phyloP scores from a whole-genome alignment of 2,329 filamentous ascomycete genomes.

The Pseudofabraea citricarpa region DNA sequence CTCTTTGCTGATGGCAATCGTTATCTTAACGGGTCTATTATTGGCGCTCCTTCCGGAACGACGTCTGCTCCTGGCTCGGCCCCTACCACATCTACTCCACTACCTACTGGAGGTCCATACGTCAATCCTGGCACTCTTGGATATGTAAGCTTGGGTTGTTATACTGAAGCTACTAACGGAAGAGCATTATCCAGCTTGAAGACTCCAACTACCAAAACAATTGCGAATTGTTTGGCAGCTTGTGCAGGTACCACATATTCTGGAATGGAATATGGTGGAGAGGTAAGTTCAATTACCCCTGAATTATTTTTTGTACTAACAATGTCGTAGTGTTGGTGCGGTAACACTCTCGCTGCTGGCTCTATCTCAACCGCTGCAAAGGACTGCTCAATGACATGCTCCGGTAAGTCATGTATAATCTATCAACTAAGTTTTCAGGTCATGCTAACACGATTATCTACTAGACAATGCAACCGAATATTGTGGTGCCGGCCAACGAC shows the following conservation, averaged over 20 bases:
- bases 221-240: constrained; percentile 14
- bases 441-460: not conserved
- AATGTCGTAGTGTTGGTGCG: constrained; percentile 23
- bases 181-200: constrained; percentile 20
- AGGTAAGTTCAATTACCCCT: constrained; percentile 4
- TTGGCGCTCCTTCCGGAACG: constrained; percentile 16
- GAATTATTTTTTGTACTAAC: not conserved
- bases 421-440: constrained; percentile 3
- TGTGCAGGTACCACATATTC: constrained; percentile 26
- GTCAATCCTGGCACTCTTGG: constrained; percentile 25
- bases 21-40: constrained; percentile 26
- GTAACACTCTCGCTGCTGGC: constrained; percentile 15
- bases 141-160: constrained; percentile 32
- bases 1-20: no score
- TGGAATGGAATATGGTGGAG: constrained; percentile 28
- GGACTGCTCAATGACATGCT: constrained; percentile 25
- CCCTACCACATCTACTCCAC: constrained; percentile 4
- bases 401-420: constrained; percentile 15
- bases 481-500: constrained; percentile 27
- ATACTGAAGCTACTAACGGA: constrained; percentile 24
- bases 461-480: constrained; percentile 24
- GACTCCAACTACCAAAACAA: constrained; percentile 6
- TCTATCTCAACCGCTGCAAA: constrained; percentile 14
- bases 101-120: constrained; percentile 12
- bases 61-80: constrained; percentile 4